These are phyloP conservation scores for Tetrastigma voinierianum DNA, from an alignment of 164 flowering plant species.

Conservation along the genomic window DNA sequence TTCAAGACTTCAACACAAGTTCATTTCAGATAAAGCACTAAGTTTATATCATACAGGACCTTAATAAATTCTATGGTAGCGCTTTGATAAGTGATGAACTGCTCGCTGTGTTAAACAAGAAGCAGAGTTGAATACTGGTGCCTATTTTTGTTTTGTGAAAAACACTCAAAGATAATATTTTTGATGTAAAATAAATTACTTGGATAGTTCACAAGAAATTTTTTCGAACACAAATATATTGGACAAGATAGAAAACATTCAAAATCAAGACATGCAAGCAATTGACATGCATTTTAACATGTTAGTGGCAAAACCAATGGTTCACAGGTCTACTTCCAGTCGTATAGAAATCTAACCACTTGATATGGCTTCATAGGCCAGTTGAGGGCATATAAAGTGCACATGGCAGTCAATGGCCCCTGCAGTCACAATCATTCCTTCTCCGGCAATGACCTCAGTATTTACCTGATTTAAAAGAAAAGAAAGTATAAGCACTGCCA, in stretches of 20 bases:
- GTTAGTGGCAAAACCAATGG: neutral
- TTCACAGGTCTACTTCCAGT: neutral
- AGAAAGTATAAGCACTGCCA: neutral
- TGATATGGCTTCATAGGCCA: neutral
- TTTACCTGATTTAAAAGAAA: conserved; percentile 51
- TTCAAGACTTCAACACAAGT: too few species aligned
- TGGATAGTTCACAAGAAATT: neutral
- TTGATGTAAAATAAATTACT: neutral
- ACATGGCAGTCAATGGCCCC: neutral
- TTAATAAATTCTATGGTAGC: too few species aligned
- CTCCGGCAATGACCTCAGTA: conserved; percentile 91
- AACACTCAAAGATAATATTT: neutral
- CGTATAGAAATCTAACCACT: conserved; percentile 40
- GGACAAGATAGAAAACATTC: neutral
- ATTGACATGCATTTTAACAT: too few species aligned
- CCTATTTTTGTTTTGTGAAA: neutral
- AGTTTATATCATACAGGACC: too few species aligned
- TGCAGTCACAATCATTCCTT: conserved; percentile 2
- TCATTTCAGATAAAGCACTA: too few species aligned
- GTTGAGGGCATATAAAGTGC: neutral
- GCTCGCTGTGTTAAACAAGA: neutral
- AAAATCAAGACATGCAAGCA: too few species aligned
- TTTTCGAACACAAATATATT: neutral
- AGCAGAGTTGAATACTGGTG: neutral
- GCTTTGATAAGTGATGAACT: neutral